Conservation (phyloP, 1,284 basidiomycete species). For the Ganoderma boninense region DNA sequence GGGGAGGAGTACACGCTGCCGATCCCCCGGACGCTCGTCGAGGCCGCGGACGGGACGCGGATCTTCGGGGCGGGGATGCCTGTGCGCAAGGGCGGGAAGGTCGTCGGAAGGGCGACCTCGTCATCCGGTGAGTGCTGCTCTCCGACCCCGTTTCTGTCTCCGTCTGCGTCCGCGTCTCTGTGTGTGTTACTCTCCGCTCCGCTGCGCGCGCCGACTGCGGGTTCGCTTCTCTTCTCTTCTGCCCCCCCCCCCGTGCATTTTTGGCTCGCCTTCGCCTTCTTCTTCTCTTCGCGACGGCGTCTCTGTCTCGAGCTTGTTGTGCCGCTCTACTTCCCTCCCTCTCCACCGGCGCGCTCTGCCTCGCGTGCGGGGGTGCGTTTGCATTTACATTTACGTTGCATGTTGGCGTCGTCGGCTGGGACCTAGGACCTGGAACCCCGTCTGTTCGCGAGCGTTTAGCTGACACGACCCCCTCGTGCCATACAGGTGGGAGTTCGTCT, state of each 20-base stretch:
- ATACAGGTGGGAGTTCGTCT: conserved; percentile 43
- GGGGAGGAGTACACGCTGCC: conserved; percentile 69
- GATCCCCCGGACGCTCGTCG: conserved; percentile 72
- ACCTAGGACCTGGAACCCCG: background rate
- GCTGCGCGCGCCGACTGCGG: background rate
- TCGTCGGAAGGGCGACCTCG: conserved; percentile 80
- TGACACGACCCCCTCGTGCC: conserved; percentile 15
- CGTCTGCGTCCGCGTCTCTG: background rate
- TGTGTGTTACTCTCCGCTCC: background rate
- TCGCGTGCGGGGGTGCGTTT: background rate
- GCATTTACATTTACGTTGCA: background rate
- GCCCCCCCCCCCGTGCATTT: background rate
- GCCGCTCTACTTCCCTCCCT: background rate
- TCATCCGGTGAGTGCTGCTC: conserved; percentile 72
- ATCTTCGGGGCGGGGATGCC: conserved; percentile 88
- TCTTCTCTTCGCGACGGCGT: background rate
- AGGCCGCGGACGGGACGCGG: conserved; percentile 69
- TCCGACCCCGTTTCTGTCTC: background rate
- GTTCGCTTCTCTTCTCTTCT: background rate
- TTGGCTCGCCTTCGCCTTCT: background rate
- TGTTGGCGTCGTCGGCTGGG: background rate
- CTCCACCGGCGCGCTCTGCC: conserved; percentile 1
- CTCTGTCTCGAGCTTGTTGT: background rate
- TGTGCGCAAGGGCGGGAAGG: conserved; percentile 63
- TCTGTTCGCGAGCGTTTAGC: conserved; percentile 1